These are phyloP conservation scores for Paraconiothyrium sp. DNA, from an alignment of 2,329 filamentous ascomycete species.

Conservation along the genomic window DNA sequence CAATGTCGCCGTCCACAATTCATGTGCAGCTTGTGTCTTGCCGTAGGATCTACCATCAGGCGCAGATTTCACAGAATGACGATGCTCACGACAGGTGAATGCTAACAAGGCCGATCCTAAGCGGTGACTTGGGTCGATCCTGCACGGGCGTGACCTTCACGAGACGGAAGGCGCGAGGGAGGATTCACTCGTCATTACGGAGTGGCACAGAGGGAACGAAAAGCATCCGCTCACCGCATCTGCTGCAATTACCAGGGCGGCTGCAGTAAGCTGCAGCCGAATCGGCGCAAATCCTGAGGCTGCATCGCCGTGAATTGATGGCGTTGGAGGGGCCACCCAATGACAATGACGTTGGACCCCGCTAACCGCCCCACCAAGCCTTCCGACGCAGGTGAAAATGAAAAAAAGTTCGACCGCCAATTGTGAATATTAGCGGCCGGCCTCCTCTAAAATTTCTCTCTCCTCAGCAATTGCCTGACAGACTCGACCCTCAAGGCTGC, in stretches of 20 bases:
- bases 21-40: too few relatives aligned
- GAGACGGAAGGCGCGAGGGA: not conserved
- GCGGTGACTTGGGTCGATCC: not conserved
- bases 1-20: too few relatives aligned
- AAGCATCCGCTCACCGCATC: not conserved
- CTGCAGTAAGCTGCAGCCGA: not conserved
- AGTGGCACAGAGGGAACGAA: not conserved
- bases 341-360: conserved; percentile 9
- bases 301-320: not conserved
- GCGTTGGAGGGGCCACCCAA: not conserved
- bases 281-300: not conserved
- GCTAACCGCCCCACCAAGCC: conserved; percentile 5
- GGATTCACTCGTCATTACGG: not conserved
- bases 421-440: not conserved
- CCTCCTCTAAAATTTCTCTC: conserved; percentile 28
- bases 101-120: not conserved
- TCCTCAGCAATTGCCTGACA: conserved; percentile 41
- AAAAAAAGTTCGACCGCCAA: conserved; percentile 11
- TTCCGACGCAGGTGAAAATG: conserved; percentile 12
- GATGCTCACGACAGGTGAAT: too few relatives aligned
- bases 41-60: too few relatives aligned
- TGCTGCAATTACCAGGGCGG: not conserved
- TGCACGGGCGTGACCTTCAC: too few relatives aligned
- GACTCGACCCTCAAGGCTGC: conserved; percentile 43
- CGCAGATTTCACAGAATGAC: too few relatives aligned